phyloP scores from a whole-genome alignment of 2,329 filamentous ascomycete species.

The Colletotrichum tabaci region DNA sequence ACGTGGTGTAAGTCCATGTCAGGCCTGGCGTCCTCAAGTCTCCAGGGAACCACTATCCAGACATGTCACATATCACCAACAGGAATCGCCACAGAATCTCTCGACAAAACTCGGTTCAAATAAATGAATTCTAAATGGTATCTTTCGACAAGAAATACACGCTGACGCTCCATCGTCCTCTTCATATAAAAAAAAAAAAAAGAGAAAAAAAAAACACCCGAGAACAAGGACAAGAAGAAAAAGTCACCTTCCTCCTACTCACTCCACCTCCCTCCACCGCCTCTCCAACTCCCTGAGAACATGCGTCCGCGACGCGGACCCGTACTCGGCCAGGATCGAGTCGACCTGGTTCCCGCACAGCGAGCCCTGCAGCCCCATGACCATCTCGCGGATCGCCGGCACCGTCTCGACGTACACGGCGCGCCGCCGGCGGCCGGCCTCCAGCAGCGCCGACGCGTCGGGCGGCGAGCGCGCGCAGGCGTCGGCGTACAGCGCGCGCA shows the following conservation, averaged over 20 bases:
- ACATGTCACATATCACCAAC: neutral
- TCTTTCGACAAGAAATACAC: constrained; percentile 25
- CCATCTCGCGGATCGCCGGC: constrained; percentile 47
- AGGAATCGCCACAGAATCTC: neutral
- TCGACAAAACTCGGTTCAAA: neutral
- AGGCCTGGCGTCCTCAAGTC: no score
- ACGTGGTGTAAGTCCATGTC: no score
- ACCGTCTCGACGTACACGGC: constrained; percentile 53
- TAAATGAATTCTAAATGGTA: constrained; percentile 30
- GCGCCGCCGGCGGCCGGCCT: constrained; percentile 45
- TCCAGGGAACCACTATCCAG: no score
- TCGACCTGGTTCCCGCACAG: constrained; percentile 50
- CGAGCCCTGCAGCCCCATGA: constrained; percentile 50
- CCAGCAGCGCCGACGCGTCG: constrained; percentile 46
- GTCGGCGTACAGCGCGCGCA: constrained; percentile 52
- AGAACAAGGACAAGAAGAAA: neutral
- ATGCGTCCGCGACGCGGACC: constrained; percentile 35
- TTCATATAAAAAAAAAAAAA: neutral
- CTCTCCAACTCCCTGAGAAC: constrained; percentile 51
- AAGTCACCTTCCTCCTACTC: constrained; percentile 41
- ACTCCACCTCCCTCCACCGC: constrained; percentile 54
- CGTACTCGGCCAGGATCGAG: constrained; percentile 42
- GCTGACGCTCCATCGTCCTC: neutral
- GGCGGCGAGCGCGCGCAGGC: constrained; percentile 48
- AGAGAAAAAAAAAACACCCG: neutral